Conservation (phyloP, 2,329 filamentous ascomycete genomes). For the Trichoderma asperellum region DNA sequence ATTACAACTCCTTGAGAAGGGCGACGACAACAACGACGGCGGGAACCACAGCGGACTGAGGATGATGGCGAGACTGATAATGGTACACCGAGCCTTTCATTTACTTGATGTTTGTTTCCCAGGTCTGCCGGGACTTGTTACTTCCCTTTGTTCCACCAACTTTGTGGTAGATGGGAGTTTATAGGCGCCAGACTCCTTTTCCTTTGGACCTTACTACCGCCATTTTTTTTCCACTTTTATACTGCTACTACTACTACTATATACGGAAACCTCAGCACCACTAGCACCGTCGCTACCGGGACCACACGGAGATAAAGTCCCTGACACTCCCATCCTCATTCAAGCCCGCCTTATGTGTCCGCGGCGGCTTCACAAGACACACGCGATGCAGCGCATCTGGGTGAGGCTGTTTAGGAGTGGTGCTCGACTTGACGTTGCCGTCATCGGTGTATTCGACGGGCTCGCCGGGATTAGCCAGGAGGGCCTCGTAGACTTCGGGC, state of each 20-base stretch:
- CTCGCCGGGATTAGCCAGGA: constrained; percentile 71
- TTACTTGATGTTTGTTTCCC: neutral
- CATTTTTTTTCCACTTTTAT: neutral
- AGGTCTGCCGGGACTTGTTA: neutral
- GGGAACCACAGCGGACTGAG: constrained; percentile 16
- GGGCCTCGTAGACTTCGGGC: constrained; percentile 70
- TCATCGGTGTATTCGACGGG: constrained; percentile 61
- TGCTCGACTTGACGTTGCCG: constrained; percentile 51
- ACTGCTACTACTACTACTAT: neutral
- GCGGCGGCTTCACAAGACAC: constrained; percentile 53
- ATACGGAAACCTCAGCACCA: neutral
- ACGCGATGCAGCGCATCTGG: constrained; percentile 48
- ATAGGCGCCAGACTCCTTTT: neutral
- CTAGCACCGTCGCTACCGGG: constrained; percentile 35
- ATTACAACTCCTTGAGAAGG: constrained; percentile 86
- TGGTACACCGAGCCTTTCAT: neutral
- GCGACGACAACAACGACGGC: constrained; percentile 33
- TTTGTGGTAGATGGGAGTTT: neutral
- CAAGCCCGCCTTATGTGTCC: constrained; percentile 54
- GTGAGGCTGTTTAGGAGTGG: constrained; percentile 31
- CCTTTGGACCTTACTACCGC: neutral
- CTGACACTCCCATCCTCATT: constrained; percentile 50
- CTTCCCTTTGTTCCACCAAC: neutral
- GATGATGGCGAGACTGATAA: neutral
- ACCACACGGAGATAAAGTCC: constrained; percentile 62